phyloP scores from a whole-genome alignment of 805 yeast species.

The Vanderwaltozyma tropicalis region DNA sequence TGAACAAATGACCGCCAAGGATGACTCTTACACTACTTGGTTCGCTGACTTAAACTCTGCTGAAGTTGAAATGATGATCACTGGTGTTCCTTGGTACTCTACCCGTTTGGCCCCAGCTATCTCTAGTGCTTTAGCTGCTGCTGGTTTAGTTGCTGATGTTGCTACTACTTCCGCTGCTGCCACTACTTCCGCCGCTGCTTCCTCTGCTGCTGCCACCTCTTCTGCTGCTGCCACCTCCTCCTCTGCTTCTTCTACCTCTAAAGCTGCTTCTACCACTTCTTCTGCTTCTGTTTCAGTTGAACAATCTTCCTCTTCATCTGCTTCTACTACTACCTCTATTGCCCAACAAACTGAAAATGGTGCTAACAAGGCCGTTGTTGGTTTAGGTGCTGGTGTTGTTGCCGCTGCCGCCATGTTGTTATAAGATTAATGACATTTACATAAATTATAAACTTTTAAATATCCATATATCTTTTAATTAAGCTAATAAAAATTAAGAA shows the following conservation, averaged over 20 bases:
- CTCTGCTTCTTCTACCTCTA: slow-evolving; percentile 13
- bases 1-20: slow-evolving; percentile 24
- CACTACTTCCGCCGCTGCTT: not conserved
- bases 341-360: slow-evolving; percentile 16
- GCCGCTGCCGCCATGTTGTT: slow-evolving; percentile 17
- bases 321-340: slow-evolving; percentile 10
- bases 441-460: not conserved
- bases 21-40: slow-evolving; percentile 26
- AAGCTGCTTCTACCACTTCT: slow-evolving; percentile 21
- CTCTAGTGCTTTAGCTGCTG: slow-evolving; percentile 2
- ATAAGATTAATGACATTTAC: slow-evolving; percentile 3
- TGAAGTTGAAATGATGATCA: slow-evolving; percentile 21
- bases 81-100: slow-evolving; percentile 13
- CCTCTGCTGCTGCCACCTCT: slow-evolving; percentile 12
- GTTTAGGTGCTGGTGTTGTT: slow-evolving; percentile 15
- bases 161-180: slow-evolving; percentile 1
- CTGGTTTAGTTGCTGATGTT: slow-evolving; percentile 1
- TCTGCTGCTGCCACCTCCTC: slow-evolving; percentile 14
- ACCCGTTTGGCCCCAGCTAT: slow-evolving; percentile 4
- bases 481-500: no score
- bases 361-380: slow-evolving; percentile 14
- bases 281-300: slow-evolving; percentile 17
- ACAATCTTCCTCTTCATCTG: not conserved
- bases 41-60: slow-evolving; percentile 18
- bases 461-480: no score